Evolutionary conservation across 805 yeast species (phyloP), one percentile per base, ranked within the genome.

Genomic region (Metschnikowia arizonensis): DNA sequence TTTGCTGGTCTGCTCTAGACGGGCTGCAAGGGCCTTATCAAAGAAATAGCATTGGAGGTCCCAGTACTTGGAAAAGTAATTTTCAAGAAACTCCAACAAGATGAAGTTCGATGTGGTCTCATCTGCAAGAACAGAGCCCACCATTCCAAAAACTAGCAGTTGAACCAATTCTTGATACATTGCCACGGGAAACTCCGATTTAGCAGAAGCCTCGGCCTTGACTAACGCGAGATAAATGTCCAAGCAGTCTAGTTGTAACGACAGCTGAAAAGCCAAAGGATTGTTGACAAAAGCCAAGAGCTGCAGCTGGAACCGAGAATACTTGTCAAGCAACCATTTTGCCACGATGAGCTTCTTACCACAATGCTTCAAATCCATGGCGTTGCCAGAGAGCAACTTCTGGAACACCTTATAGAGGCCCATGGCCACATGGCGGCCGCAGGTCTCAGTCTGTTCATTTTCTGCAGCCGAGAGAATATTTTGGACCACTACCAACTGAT

Each of bases 41-140:
- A 83, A 80, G 53, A 87, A 83, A 58, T 82, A 85, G 59, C 72
- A 88, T 54, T 89, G 87, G 46, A 91, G 64, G 61, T 91, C 99
- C 71, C 86, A 86, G 61, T 76, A 78, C 53, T 73, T 72, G 25
- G 58, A 56, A 57, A 82, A 82, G 21, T 39, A 39, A 23, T 67
- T 68, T 18, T 74, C 79, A 24, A 72, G 56, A 56, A 85, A 86
- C 58, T 84, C 88, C 40, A 71, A 60, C 12, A 79, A 48, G 10
- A 76, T 60, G 42, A 77, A 72, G 57, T 73, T 75, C 44, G 74
- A 73, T 28, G 72, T 65, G 0, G 79, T 63, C 9, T 76, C 77
- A 56, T 81, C 82, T 3, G 62, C 57, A 21, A 72, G 62, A 5
- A 69, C 55, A 3, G 66, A 66, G 5, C 76, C 73, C 35, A 69